These are phyloP conservation scores for Rhodotorula mucilaginosa DNA, from an alignment of 1,284 basidiomycete species.

Conservation along the genomic window DNA sequence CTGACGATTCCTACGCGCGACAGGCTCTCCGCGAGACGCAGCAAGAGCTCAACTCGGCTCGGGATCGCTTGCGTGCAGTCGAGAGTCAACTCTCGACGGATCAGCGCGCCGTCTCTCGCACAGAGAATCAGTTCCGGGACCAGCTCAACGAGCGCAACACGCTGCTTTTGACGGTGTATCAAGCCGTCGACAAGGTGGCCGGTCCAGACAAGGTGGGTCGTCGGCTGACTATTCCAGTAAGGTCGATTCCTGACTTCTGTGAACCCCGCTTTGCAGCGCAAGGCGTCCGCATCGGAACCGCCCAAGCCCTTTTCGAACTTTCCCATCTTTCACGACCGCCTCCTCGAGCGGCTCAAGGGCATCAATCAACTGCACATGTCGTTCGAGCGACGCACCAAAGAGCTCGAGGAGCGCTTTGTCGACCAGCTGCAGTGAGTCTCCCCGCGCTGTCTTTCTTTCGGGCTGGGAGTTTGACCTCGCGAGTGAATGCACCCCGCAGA, in stretches of 20 bases:
- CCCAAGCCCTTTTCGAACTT: conserved; percentile 88
- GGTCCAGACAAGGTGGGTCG: conserved; percentile 7
- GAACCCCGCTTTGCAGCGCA: conserved; percentile 27
- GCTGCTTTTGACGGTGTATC: conserved; percentile 83
- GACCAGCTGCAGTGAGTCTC: conserved; percentile 62
- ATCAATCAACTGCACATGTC: conserved; percentile 77
- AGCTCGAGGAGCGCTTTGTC: conserved; percentile 67
- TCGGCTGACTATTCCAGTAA: too few relatives aligned
- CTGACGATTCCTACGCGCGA: not conserved
- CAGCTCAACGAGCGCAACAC: conserved; percentile 91
- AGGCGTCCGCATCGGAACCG: conserved; percentile 47
- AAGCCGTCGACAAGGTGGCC: conserved; percentile 82
- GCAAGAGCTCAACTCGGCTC: conserved; percentile 61
- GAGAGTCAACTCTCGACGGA: conserved; percentile 80
- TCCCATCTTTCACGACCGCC: conserved; percentile 86
- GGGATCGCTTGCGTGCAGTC: conserved; percentile 68
- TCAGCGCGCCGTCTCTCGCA: conserved; percentile 66
- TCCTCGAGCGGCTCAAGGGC: conserved; percentile 79
- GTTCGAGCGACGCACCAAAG: conserved; percentile 82
- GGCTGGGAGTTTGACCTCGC: too few relatives aligned
- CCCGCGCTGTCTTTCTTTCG: not conserved
- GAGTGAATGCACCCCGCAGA: conserved; percentile 41
- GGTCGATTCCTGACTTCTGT: too few relatives aligned
- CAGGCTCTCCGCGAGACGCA: conserved; percentile 47
- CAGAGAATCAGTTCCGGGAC: conserved; percentile 78